phyloP scores from a whole-genome alignment of 768 basidiomycete genomes.

The Mycena epipterygia region DNA sequence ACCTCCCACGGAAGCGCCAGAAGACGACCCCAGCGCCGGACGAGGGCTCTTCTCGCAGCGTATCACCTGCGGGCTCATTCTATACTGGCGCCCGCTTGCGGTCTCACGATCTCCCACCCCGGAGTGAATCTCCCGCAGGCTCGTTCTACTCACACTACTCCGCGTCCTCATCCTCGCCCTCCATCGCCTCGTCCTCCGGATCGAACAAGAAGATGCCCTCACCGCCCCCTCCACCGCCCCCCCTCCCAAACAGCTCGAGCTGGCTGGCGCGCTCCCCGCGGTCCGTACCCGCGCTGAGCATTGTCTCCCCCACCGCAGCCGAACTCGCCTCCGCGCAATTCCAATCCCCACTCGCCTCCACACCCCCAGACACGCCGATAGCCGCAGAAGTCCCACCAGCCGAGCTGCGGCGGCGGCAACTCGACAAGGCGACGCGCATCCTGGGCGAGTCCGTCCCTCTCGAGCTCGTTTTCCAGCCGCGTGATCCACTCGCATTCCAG shows the following conservation, averaged over 20 bases:
- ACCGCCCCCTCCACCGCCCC: neutral
- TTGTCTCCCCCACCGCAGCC: neutral
- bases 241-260: neutral
- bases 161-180: constrained; percentile 13
- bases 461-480: constrained; percentile 30
- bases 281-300: neutral
- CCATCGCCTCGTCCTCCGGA: constrained; percentile 16
- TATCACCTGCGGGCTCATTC: constrained; percentile 20
- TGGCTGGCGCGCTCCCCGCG: constrained; percentile 25
- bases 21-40: neutral
- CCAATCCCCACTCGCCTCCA: no score
- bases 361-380: constrained; percentile 20
- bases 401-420: constrained; percentile 26
- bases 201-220: no score
- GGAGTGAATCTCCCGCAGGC: constrained; percentile 8
- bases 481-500: constrained; percentile 18
- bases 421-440: constrained; percentile 29
- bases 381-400: constrained; percentile 23
- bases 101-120: constrained; percentile 12
- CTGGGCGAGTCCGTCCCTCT: constrained; percentile 28
- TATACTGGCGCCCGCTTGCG: constrained; percentile 8
- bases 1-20: neutral
- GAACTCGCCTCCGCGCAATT: constrained; percentile 4
- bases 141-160: constrained; percentile 26
- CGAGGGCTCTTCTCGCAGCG: constrained; percentile 15